Conservation (phyloP, 2,329 filamentous ascomycete genomes). For the Rhinocladiella similis region DNA sequence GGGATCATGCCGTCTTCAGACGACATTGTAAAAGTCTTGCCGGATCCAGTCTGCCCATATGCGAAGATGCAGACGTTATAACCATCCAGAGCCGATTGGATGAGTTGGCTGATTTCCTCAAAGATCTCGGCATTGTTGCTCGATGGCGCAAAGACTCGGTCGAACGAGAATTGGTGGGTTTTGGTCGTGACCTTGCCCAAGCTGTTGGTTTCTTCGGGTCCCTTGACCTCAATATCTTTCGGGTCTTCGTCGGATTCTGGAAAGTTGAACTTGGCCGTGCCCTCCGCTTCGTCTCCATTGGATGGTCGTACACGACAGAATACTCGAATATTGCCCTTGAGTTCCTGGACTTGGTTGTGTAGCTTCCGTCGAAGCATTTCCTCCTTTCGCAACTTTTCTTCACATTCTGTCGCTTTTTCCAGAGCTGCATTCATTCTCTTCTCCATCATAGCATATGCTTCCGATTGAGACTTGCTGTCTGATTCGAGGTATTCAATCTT, state of each 20-base stretch:
- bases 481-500: slow-evolving; percentile 89
- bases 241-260: slow-evolving; percentile 79
- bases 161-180: slow-evolving; percentile 84
- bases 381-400: slow-evolving; percentile 83
- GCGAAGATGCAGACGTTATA: slow-evolving; percentile 99
- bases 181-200: slow-evolving; percentile 75
- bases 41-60: slow-evolving; percentile 95
- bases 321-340: slow-evolving; percentile 97
- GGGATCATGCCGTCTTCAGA: slow-evolving; percentile 92
- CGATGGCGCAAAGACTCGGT: slow-evolving; percentile 81
- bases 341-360: slow-evolving; percentile 96
- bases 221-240: slow-evolving; percentile 80
- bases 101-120: slow-evolving; percentile 92
- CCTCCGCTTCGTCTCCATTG: slow-evolving; percentile 58
- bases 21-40: slow-evolving; percentile 97
- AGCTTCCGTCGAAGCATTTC: slow-evolving; percentile 87
- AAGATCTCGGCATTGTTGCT: slow-evolving; percentile 85
- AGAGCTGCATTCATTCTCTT: slow-evolving; percentile 76
- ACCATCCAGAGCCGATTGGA: slow-evolving; percentile 92
- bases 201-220: slow-evolving; percentile 80
- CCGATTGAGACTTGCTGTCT: slow-evolving; percentile 83
- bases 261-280: slow-evolving; percentile 73
- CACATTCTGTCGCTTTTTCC: slow-evolving; percentile 66
- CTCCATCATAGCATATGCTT: slow-evolving; percentile 80
- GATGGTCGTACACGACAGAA: slow-evolving; percentile 93